phyloP scores from a whole-genome alignment of 768 basidiomycete species.

The Kwoniella mangroviensis region DNA sequence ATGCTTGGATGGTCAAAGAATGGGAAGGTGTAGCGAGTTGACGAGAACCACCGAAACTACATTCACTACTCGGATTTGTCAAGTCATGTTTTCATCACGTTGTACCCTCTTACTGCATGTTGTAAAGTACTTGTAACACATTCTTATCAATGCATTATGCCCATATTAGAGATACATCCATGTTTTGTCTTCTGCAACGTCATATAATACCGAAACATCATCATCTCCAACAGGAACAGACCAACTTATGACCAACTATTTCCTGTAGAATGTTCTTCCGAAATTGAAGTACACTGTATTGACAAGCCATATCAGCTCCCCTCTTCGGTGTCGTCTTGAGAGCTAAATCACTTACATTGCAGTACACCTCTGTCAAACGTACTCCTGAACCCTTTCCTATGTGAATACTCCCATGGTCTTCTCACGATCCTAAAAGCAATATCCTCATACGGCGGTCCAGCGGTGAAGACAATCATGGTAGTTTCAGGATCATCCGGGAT shows the following conservation, averaged over 20 bases:
- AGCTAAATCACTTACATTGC: conserved; percentile 61
- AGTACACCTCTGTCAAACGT: conserved; percentile 96
- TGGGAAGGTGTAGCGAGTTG: conserved; percentile 47
- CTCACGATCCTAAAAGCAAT: conserved; percentile 98
- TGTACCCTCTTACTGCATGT: background rate
- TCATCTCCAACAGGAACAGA: background rate
- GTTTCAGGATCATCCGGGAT: conserved; percentile 96
- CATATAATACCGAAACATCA: too few species aligned
- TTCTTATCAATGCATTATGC: background rate
- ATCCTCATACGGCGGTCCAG: conserved; percentile 97
- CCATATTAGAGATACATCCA: background rate
- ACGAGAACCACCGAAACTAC: background rate
- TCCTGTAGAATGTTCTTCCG: conserved; percentile 46
- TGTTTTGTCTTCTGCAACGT: too few species aligned
- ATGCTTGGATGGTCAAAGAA: conserved; percentile 48
- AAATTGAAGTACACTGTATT: conserved; percentile 53
- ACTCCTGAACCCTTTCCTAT: conserved; percentile 88
- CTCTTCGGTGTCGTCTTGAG: too few species aligned
- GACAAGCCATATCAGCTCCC: background rate
- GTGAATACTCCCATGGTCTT: conserved; percentile 97
- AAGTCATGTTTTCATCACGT: too few species aligned
- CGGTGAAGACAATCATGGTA: conserved; percentile 86
- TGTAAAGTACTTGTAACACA: background rate
- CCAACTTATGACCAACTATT: conserved; percentile 21
- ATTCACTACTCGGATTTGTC: too few species aligned